These are phyloP conservation scores for Solanum sejunctum DNA, from an alignment of 257 asterid species.

Conservation along the genomic window DNA sequence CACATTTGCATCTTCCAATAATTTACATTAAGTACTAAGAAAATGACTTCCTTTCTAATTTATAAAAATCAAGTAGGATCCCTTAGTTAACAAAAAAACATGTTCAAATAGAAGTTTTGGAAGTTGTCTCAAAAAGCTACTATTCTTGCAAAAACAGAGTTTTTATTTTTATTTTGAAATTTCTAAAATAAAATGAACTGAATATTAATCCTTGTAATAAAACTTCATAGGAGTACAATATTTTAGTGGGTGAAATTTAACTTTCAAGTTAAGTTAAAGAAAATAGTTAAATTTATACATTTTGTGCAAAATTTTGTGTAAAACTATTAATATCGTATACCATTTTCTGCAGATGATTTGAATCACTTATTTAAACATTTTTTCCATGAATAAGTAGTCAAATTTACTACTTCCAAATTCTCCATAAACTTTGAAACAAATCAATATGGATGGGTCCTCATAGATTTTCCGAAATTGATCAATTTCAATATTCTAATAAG, in stretches of 20 bases:
- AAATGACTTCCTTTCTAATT: background rate
- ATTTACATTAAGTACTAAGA: background rate
- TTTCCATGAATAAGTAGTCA: background rate
- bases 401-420: background rate
- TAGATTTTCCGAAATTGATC: background rate
- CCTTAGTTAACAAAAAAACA: background rate
- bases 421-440: background rate
- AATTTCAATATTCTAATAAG: background rate
- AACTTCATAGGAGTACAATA: background rate
- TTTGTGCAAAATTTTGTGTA: background rate
- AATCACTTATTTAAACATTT: background rate
- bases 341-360: background rate
- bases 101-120: background rate
- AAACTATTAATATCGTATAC: background rate
- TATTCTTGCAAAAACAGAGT: background rate
- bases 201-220: background rate
- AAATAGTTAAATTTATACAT: background rate
- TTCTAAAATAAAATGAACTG: background rate
- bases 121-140: background rate
- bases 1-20: background rate
- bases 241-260: background rate
- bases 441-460: background rate
- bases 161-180: background rate
- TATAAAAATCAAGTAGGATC: background rate
- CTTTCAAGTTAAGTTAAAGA: background rate